Evolutionary conservation across 225 moss, liverwort and hornwort species (phyloP).

Genomic region (Polytrichum commune): DNA sequence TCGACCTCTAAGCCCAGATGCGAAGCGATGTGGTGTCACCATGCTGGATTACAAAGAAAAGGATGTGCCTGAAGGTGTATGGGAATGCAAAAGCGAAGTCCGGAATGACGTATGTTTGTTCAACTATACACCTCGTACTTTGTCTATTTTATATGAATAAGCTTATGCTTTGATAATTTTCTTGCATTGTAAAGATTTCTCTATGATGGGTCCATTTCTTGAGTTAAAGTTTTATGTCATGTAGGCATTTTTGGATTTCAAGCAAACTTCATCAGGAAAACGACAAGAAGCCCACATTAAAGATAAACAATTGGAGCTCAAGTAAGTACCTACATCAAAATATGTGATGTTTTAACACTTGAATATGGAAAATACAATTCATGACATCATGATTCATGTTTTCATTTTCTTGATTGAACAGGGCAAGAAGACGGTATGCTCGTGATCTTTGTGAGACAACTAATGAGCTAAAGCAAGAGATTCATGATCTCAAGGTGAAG

Average conservation of each 20-base stretch:
- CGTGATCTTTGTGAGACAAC: conserved; percentile 51
- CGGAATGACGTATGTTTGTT: conserved; percentile 35
- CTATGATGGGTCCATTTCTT: not conserved
- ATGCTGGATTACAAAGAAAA: conserved; percentile 36
- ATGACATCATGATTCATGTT: not conserved
- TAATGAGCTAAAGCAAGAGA: conserved; percentile 56
- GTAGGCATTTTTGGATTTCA: not conserved
- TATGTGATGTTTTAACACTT: not conserved
- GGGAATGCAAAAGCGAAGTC: conserved; percentile 42
- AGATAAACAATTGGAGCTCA: not conserved
- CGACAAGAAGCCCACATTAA: not conserved
- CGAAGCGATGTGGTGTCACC: conserved; percentile 37
- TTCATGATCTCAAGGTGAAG: conserved; percentile 53
- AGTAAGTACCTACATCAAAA: not conserved
- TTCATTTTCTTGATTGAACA: conserved; percentile 12
- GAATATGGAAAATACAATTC: not conserved
- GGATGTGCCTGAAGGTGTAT: conserved; percentile 29
- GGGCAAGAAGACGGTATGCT: conserved; percentile 44
- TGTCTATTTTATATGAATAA: not conserved
- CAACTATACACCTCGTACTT: not conserved
- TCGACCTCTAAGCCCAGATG: conserved; percentile 29
- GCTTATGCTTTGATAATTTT: not conserved
- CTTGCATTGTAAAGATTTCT: not conserved
- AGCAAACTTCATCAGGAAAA: not conserved
- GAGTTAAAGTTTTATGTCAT: not conserved